These are phyloP conservation scores for Primulina tabacum DNA, from an alignment of 257 asterid species.

Conservation along the genomic window DNA sequence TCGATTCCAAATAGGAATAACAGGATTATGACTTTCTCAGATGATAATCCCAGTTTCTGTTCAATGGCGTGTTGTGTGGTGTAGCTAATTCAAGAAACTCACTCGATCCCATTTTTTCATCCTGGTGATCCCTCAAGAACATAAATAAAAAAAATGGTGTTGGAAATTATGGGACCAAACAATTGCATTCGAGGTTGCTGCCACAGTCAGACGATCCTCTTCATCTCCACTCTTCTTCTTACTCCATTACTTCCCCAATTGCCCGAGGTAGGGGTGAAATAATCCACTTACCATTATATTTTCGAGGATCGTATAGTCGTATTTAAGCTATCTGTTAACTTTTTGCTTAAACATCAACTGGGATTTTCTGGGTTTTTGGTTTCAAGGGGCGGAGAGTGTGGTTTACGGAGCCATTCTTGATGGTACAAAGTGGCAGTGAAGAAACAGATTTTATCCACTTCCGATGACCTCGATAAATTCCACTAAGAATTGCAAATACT, in stretches of 20 bases:
- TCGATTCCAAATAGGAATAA: not conserved
- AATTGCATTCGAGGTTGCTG: conserved; percentile 90
- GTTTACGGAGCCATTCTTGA: conserved; percentile 67
- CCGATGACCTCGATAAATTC: conserved; percentile 68
- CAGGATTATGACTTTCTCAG: not conserved
- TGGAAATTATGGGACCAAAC: conserved; percentile 64
- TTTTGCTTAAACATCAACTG: conserved; percentile 4
- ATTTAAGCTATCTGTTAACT: not conserved
- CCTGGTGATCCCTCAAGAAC: conserved; percentile 1
- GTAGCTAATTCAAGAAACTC: not conserved
- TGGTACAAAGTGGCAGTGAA: conserved; percentile 75
- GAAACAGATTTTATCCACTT: conserved; percentile 79
- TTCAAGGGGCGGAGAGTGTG: conserved; percentile 86
- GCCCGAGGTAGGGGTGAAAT: conserved; percentile 56
- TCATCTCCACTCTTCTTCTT: conserved; percentile 65
- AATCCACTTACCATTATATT: conserved; percentile 7
- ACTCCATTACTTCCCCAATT: conserved; percentile 65
- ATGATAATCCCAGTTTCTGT: not conserved
- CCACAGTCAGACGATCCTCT: conserved; percentile 76
- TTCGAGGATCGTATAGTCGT: not conserved
- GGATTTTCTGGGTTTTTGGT: not conserved
- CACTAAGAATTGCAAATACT: conserved; percentile 79
- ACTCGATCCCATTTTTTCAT: not conserved
- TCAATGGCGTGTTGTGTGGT: not conserved
- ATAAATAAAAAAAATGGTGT: conserved; percentile 41